phyloP scores from a whole-genome alignment of 768 basidiomycete species.

The Amanita inopinata region DNA sequence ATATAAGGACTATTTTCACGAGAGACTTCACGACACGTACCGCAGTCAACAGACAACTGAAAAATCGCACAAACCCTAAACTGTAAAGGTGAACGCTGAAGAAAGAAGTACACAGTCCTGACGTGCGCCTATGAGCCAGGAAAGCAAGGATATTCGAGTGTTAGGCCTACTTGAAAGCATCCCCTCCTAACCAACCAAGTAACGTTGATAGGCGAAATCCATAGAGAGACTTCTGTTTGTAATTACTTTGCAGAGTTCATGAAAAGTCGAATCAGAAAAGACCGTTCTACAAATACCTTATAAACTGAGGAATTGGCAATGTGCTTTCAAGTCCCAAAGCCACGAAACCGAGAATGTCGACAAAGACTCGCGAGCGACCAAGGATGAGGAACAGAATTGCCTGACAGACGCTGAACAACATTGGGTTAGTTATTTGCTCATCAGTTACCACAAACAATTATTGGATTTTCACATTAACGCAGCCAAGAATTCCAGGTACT shows the following conservation, averaged over 20 bases:
- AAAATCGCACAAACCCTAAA: slow-evolving; percentile 81
- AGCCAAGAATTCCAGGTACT: slow-evolving; percentile 77
- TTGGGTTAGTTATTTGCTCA: slow-evolving; percentile 17
- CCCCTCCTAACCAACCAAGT: slow-evolving; percentile 77
- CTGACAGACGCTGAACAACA: slow-evolving; percentile 50
- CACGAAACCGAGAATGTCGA: slow-evolving; percentile 60
- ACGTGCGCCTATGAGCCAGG: too few relatives aligned
- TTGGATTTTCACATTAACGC: slow-evolving; percentile 71
- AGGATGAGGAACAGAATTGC: slow-evolving; percentile 72
- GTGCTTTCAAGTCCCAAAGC: slow-evolving; percentile 80
- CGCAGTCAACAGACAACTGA: slow-evolving; percentile 70
- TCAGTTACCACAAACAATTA: too few relatives aligned
- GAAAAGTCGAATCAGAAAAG: slow-evolving; percentile 1
- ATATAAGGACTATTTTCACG: slow-evolving; percentile 11
- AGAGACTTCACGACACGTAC: slow-evolving; percentile 30
- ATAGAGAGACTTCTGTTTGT: slow-evolving; percentile 68
- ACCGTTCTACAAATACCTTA: slow-evolving; percentile 40
- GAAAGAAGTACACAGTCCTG: slow-evolving; percentile 78
- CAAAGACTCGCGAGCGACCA: slow-evolving; percentile 47
- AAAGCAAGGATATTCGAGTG: slow-evolving; percentile 3
- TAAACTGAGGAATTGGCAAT: slow-evolving; percentile 75
- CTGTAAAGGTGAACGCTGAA: slow-evolving; percentile 61
- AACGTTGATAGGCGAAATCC: slow-evolving; percentile 80
- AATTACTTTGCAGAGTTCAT: slow-evolving; percentile 47
- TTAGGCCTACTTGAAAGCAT: slow-evolving; percentile 62